These are phyloP conservation scores for Periconia digitata DNA, from an alignment of 2,329 filamentous ascomycete genomes.

Conservation along the genomic window DNA sequence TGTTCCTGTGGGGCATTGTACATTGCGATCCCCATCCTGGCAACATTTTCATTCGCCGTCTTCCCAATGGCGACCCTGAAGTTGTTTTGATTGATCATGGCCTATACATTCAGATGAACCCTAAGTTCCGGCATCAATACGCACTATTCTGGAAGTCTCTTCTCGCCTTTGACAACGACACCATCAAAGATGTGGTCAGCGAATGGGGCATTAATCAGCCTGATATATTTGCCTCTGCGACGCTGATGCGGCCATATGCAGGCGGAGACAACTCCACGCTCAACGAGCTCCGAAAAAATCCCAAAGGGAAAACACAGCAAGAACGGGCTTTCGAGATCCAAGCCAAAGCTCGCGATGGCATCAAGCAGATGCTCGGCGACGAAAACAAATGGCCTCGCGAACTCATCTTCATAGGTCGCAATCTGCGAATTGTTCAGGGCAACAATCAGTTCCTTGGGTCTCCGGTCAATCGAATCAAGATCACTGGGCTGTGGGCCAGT, in stretches of 20 bases:
- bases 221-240: constrained; percentile 89
- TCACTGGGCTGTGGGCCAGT: constrained; percentile 88
- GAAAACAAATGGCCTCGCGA: constrained; percentile 88
- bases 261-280: constrained; percentile 74
- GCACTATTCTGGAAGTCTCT: constrained; percentile 90
- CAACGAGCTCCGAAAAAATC: constrained; percentile 57
- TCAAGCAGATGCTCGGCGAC: constrained; percentile 80
- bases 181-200: constrained; percentile 69
- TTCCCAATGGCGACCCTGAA: constrained; percentile 79
- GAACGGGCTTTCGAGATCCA: constrained; percentile 77
- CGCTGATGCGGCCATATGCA: constrained; percentile 85
- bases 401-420: constrained; percentile 87
- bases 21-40: constrained; percentile 97
- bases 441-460: constrained; percentile 91
- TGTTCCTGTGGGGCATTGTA: constrained; percentile 94
- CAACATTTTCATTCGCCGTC: constrained; percentile 91
- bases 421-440: constrained; percentile 88
- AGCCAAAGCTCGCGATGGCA: constrained; percentile 67
- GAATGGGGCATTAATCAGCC: constrained; percentile 87
- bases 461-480: constrained; percentile 88
- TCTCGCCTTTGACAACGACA: constrained; percentile 88
- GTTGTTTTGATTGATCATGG: constrained; percentile 97
- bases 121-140: constrained; percentile 83
- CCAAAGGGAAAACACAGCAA: constrained; percentile 57
- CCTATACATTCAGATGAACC: constrained; percentile 88